Percentiles rank a stretch among this genome's conserved stretches.
These are phyloP conservation scores for Mortierella sp. DNA, from an alignment of 371 early-diverging fungal species.

Conservation along the genomic window DNA sequence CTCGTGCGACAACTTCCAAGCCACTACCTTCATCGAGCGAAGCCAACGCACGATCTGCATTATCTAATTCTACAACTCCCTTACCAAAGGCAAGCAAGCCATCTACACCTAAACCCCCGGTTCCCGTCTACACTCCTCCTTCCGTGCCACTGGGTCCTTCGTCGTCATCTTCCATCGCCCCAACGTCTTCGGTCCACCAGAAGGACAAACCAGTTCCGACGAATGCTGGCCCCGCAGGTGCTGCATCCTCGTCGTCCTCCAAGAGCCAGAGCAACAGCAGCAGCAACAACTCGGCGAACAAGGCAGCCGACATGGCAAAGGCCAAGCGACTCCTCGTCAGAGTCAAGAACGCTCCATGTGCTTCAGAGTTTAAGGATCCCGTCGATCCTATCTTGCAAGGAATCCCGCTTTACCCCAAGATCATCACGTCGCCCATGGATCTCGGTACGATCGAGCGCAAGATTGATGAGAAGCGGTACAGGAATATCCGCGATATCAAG, in stretches of 20 bases:
- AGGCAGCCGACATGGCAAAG: constrained; percentile 35
- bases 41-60: neutral
- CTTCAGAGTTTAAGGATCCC: constrained; percentile 48
- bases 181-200: neutral
- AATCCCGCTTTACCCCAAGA: constrained; percentile 83
- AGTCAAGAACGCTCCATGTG: constrained; percentile 37
- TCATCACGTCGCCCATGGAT: constrained; percentile 98
- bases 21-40: neutral
- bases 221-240: neutral
- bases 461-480: constrained; percentile 60
- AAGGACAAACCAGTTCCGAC: constrained; percentile 8
- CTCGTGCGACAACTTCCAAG: neutral
- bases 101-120: constrained; percentile 26
- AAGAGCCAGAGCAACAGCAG: constrained; percentile 14
- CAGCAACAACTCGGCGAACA: constrained; percentile 10
- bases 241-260: constrained; percentile 1
- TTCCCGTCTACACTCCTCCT: constrained; percentile 37
- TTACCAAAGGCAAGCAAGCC: constrained; percentile 24
- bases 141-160: constrained; percentile 10
- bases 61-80: constrained; percentile 1
- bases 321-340: constrained; percentile 43
- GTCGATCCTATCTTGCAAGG: constrained; percentile 79
- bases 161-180: constrained; percentile 12
- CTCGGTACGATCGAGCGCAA: constrained; percentile 91
- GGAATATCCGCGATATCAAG: constrained; percentile 68